These are phyloP conservation scores for Lipomyces orientalis DNA, from an alignment of 805 yeast species.

Conservation along the genomic window DNA sequence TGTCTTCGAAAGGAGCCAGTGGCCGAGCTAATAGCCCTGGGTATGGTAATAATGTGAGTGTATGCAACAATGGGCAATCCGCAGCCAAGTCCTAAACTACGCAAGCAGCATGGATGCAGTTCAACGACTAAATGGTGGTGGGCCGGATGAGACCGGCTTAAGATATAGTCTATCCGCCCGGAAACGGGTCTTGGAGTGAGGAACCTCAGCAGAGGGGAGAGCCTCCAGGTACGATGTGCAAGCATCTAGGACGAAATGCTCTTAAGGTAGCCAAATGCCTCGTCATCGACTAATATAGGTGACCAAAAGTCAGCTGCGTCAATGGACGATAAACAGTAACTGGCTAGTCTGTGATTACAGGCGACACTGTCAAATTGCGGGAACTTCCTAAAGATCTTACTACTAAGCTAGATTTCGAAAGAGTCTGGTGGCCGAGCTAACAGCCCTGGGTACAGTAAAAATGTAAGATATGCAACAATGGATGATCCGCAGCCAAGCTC, in stretches of 20 bases:
- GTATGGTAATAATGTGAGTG: not conserved
- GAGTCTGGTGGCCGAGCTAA: slow-evolving; percentile 16
- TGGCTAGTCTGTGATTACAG: not conserved
- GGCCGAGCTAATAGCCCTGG: not conserved
- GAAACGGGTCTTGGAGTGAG: not conserved
- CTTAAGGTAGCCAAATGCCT: no score
- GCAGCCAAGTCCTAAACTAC: not conserved
- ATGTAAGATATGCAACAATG: not conserved
- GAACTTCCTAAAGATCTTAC: slow-evolving; percentile 17
- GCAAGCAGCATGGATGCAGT: not conserved
- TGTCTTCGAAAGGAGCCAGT: not conserved
- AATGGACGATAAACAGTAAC: no score
- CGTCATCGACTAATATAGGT: no score
- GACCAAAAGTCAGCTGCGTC: no score
- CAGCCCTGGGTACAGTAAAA: not conserved
- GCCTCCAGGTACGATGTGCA: no score
- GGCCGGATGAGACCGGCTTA: not conserved
- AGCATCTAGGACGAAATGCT: no score
- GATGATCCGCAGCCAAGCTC: no score
- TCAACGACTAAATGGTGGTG: not conserved
- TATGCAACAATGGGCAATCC: not conserved
- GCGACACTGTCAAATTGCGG: slow-evolving; percentile 26
- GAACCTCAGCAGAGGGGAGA: not conserved
- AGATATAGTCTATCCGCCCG: no score
- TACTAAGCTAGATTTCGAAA: slow-evolving; percentile 20